Base-by-base conservation (phyloP, 2,329 filamentous ascomycete genomes). In the Tolypocladium album region DNA sequence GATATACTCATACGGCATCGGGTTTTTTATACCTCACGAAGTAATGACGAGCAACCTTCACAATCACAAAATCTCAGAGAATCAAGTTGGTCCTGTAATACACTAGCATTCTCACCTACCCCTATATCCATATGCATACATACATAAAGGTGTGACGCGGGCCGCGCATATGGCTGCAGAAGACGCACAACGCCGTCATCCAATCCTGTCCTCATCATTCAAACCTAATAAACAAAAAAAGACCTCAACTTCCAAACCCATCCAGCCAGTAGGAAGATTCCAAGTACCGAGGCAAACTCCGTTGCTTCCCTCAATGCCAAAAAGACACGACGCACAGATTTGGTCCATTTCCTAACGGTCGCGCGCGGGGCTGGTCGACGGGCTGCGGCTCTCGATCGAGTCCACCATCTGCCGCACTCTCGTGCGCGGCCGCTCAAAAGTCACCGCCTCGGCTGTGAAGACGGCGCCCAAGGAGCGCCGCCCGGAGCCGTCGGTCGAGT, bases 391-490 rank as follows among this genome's bases (percentile, higher is more conserved):
- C 74, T 85, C 82, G 61, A 85, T 76, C 61, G 72, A 77, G 65
- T 84, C 76, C 45, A 85, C 81, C 80, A 85, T 83, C 55, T 77
- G 75, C 55, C 82, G 68, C 36, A 85, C 82, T 42, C 76, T 69
- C 17, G 78, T 78, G 64, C 72, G 68, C 12, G 78, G 75, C 61
- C 70, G 69, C 64, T 77, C 73, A 27, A 77, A 62, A 50, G 69
- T 70, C 57, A 82, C 72, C n/a, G 75, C 77, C 67, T 82, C 75
- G 4, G 80, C 81, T 24, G 76, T 79, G 56, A 76, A 73, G 36
- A 77, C 63, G 20, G 70, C 70, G 42, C 73, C 70, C 12, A 71
- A 72, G 22, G 67, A 67, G 15, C 69, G 67, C 17, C 67, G 64
- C 57, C 69, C 65, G 40, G 70, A 71, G 24, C 65, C 66, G 31